Evolutionary conservation across 371 early-diverging fungal species (phyloP).

Genomic region (Coemansia sp.): DNA sequence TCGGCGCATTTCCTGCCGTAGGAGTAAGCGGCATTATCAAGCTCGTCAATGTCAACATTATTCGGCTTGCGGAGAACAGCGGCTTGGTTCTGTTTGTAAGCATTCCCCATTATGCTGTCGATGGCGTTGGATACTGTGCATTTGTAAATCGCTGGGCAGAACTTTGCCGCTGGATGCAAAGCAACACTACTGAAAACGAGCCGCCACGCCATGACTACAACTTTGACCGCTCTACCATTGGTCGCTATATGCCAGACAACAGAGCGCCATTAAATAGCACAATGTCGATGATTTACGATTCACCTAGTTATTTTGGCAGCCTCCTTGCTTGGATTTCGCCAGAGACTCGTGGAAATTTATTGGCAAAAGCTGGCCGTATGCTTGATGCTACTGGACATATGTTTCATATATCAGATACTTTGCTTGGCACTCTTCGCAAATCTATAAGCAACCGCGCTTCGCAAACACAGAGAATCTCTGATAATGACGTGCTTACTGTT

Average conservation of each 20-base stretch:
- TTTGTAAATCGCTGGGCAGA: slow-evolving; percentile 31
- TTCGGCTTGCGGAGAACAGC: slow-evolving; percentile 25
- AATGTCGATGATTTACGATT: neutral
- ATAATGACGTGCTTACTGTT: slow-evolving; percentile 18
- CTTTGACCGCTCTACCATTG: slow-evolving; percentile 1
- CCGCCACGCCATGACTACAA: neutral
- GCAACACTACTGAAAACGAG: neutral
- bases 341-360: neutral
- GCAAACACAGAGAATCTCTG: neutral
- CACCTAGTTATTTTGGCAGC: neutral
- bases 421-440: slow-evolving; percentile 4
- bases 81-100: slow-evolving; percentile 26
- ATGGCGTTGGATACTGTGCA: slow-evolving; percentile 20
- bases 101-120: slow-evolving; percentile 27
- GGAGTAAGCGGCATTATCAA: slow-evolving; percentile 8
- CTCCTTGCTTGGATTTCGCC: slow-evolving; percentile 14
- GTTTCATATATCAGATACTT: slow-evolving; percentile 6
- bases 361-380: neutral
- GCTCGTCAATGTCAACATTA: slow-evolving; percentile 11
- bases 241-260: neutral
- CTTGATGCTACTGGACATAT: neutral
- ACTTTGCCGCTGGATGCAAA: neutral
- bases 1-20: neutral
- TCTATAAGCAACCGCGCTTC: neutral
- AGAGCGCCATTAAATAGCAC: neutral